Evolutionary conservation across 768 basidiomycete species (phyloP), one percentile per base, ranked within the genome.

Genomic region (Lactarius sp.): DNA sequence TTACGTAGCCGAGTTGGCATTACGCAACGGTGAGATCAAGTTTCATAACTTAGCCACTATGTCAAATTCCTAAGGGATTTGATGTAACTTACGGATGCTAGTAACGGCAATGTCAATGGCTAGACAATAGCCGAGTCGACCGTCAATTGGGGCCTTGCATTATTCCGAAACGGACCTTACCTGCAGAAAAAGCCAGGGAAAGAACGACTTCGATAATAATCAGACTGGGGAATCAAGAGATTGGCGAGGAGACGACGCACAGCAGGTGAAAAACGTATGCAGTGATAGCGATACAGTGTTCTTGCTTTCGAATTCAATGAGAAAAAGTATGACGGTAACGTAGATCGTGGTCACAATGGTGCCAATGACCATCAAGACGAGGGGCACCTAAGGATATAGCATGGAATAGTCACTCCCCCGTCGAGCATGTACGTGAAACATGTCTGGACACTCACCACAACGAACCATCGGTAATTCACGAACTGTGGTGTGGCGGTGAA

Each of bases 91-190:
- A 65, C 64, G 64, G 42, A 60, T 60, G n/a, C 59, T 16, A 14
- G 64, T 65, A 16, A 65, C 64, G n/a, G 16, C 22, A 16, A 65
- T 47, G 42, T 65, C 64, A 5, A 52, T 27, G 50, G 12, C 64
- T 65, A 18, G n/a, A 46, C 18, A 36, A 8, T 33, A 36, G 10
- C 46, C 4, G 18, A 16, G 41, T 44, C 3, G 8, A 5, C 36
- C 7, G 53, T 60, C 22, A 60, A 33, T n/a, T 6, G 2, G 16
- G 16, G 31, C 16, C 37, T 20, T 52, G 18, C 18, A 18, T 18
- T 4, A 1, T 12, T 33, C 16, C 34, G 7, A n/a, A 34, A 31
- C 16, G 4, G 4, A 33, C 58, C 6, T 56, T 33, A 60, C 64
- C 54, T 31, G 41, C 47, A 20, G 64, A 60, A 50, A 56, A 39